phyloP scores from a whole-genome alignment of 106 monocot genomes.

The Apostasia shenzhenica region DNA sequence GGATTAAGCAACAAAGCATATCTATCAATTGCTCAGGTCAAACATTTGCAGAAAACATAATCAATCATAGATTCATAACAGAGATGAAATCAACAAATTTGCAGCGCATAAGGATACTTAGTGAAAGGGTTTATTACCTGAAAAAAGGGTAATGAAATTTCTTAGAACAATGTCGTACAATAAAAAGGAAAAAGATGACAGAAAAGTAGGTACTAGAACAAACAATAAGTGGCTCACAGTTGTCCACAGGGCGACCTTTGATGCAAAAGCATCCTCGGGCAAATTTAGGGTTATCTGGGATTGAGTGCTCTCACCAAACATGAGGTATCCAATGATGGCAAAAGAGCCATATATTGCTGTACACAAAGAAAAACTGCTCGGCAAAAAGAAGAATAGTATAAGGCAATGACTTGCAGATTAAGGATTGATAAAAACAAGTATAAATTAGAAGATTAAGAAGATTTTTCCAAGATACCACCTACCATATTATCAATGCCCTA shows the following conservation, averaged over 20 bases:
- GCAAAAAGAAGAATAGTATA: neutral
- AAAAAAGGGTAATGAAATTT: neutral
- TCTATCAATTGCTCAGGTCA: conserved; percentile 41
- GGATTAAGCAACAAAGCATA: conserved; percentile 89
- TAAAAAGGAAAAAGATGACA: neutral
- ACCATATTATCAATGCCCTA: conserved; percentile 54
- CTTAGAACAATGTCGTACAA: neutral
- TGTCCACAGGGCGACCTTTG: conserved; percentile 84
- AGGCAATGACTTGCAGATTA: neutral
- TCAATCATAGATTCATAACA: neutral
- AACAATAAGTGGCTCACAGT: conserved; percentile 31
- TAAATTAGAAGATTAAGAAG: neutral
- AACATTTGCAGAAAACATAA: conserved; percentile 5
- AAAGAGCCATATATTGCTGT: conserved; percentile 69
- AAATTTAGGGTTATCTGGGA: conserved; percentile 94
- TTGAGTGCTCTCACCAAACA: conserved; percentile 72
- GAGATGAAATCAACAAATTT: too few relatives aligned
- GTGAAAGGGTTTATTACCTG: conserved; percentile 97
- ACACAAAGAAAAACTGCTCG: conserved; percentile 72
- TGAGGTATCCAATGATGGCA: conserved; percentile 65
- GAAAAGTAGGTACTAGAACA: neutral
- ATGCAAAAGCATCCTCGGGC: conserved; percentile 51
- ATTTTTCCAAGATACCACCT: neutral
- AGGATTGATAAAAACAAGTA: neutral
- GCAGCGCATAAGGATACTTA: conserved; percentile 71